Base-by-base conservation (phyloP, 768 basidiomycete species). In the Amanita jacksonii region DNA sequence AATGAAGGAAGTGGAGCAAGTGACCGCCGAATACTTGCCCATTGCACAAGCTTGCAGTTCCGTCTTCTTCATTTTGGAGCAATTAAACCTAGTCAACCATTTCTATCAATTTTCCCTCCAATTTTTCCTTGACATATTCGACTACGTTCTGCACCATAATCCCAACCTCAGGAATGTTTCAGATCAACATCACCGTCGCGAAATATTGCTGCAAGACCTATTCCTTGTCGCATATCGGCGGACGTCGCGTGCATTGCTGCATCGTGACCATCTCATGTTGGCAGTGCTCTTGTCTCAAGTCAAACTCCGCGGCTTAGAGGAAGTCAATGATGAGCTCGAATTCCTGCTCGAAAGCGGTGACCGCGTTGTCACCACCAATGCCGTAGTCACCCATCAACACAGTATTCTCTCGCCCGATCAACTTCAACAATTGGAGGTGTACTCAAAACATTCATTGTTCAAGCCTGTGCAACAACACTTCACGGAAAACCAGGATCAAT, bases 51-150 rank as follows among this genome's bases (percentile, higher is more conserved):
- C 92, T 3, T 96, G 93, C 73, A 94, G 92, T 59, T 81, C 90
- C 1, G 81, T 97, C 33, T 99, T 89, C 77, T 99, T 99, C 67
- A 85, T 94, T 47, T 69, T 99, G 54, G 94, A 98, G 56, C 92
- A 97, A 56, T 74, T 98, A 39, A 85, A 89, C 58, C 73, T 85
- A 42, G 77, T 97, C 67, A 90, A 94, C 57, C 94, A 96, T 64
- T 98, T 98, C 69, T 99, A 99, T 58, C 90, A 97, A 61, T 99
- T 99, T 72, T 98, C 96, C 1, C 74, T 99, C 36, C 83, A 73
- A 22, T 97, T 94, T 74, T 99, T 99, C 85, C 76, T 98, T 47
- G 94, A 96, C 59, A 94, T 97, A 57, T 99, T 99, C 65, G 90
- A 98, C 65, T 89, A 85, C 54, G 80, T 94, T 46, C 76, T 98